Evolutionary conservation across 2,329 filamentous ascomycete genomes (phyloP), one percentile per base, ranked within the genome.

Genomic region (Exophiala mesophila): DNA sequence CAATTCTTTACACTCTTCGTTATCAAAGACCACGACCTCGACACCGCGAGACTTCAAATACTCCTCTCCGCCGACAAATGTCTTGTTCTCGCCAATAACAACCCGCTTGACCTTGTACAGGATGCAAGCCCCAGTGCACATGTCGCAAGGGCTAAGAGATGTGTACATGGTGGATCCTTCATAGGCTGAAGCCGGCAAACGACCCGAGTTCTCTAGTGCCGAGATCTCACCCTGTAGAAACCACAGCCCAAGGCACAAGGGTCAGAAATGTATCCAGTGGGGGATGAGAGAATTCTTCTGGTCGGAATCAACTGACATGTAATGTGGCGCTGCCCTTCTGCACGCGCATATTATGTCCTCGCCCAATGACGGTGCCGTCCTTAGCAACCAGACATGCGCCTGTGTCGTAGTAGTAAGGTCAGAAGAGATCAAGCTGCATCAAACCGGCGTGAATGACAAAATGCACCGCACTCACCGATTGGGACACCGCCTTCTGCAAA

Each of bases 81-180:
- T 88, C 57, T 77, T 77, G 65, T 88, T 88, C 68, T 89, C 85
- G 35, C 82, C 85, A 54, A 89, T 77, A 20, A 89, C 83, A 3
- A 88, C 83, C 16, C 84, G 74, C 34, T 74, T 71, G 44, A 89
- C 75, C 56, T 83, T 83, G 70, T 88, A 89, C 46, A 88, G 71
- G 46, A 89, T 68, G 57, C 83, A 88, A 2, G 84, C 83, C 6
- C 85, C 84, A 3, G 84, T 87, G 63, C 82, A 89, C 84, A 88
- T 88, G 58, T 86, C 82, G 61, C 85, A 89, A 1, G 84, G 85
- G 2, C 82, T 85, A 5, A 89, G 69, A 1, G 84, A 88, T 2
- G 85, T 89, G 65, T 85, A 89, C 82, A 89, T 88, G n/a, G 83
- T 88, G 24, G 81, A 76, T 20, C 80, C 80, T 52, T 73, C 73